Evolutionary conservation across 2,329 filamentous ascomycete species (phyloP).

Genomic region (Fusarium bulbicola): DNA sequence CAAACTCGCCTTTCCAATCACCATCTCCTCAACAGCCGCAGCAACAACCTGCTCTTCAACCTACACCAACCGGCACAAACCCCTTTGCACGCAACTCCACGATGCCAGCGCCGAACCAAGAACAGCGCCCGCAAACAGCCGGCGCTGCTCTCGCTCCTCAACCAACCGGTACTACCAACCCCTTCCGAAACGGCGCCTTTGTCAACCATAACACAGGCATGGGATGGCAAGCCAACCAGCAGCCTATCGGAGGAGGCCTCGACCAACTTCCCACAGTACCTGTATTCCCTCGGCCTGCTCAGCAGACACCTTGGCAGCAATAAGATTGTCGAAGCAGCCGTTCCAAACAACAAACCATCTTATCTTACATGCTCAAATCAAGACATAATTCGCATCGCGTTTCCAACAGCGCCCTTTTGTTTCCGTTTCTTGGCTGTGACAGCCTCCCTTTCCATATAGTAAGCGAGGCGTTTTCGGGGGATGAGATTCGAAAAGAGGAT

Average conservation of each 20-base stretch:
- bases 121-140: constrained; percentile 57
- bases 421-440: constrained; percentile 33
- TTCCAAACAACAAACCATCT: neutral
- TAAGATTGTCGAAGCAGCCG: constrained; percentile 34
- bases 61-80: constrained; percentile 66
- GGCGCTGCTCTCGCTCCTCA: constrained; percentile 71
- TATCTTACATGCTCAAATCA: constrained; percentile 2
- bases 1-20: constrained; percentile 57
- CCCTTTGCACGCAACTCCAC: constrained; percentile 62
- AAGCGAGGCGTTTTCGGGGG: constrained; percentile 47
- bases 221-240: constrained; percentile 84
- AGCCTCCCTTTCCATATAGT: constrained; percentile 42
- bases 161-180: constrained; percentile 89
- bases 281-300: constrained; percentile 84
- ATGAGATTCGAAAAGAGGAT: constrained; percentile 39
- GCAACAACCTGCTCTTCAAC: constrained; percentile 50
- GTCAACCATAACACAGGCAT: constrained; percentile 88
- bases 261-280: constrained; percentile 82
- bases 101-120: constrained; percentile 43
- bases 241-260: constrained; percentile 81
- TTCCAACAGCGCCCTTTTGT: constrained; percentile 9
- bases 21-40: constrained; percentile 46
- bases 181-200: constrained; percentile 90
- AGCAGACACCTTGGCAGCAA: constrained; percentile 70
- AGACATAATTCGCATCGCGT: constrained; percentile 12